Base-by-base conservation (phyloP, 2,329 filamentous ascomycete species). In the Botrytis sinoallii region DNA sequence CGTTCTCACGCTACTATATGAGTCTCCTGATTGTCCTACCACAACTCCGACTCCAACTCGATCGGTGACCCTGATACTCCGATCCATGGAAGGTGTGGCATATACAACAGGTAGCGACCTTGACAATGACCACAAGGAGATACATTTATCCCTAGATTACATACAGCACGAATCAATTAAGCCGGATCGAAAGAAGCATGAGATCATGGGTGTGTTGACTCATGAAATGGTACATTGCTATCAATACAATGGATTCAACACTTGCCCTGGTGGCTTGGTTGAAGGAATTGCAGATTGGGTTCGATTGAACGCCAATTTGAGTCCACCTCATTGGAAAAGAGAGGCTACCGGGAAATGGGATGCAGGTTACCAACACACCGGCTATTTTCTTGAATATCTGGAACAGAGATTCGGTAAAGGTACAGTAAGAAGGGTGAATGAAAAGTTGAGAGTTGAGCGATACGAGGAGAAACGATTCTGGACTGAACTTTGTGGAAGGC, bases 191-290 rank as follows among this genome's bases (percentile, higher is more conserved):
- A 86, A 86, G 67, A 83, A 84, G 20, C 79, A 86, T 57, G 94
- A 98, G 84, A 89, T 98, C 74, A 84, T 88, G 29, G 96, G 96
- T 59, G 94, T 98, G 0, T 82, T 98, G 32, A 92, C 92, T 1
- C 95, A 98, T 81, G 95, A 98, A 83, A 91, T 98, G 75, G 95
- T 98, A 22, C 96, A 98, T 84, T 98, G 94, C 83, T 97, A 92
- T 84, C 95, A 98, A 82, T 92, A 93, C 83, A 91, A 93, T 78
- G 92, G 86, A 2, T 84, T 78, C 32, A 86, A 85, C 2, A 84
- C 84, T 7, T 89, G 89, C 61, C 92, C 92, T 0, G 91, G 91
- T 0, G 96, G 96, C 0, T 83, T 98, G 65, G 91, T 97, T 73
- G 95, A 98, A 83, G 95, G 95, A 0, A 89, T 98, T 71, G 95